Percentiles rank a stretch among this genome's conserved stretches.
Conservation (phyloP, 495 filamentous ascomycete genomes). For the Astrothelium macrocarpum region DNA sequence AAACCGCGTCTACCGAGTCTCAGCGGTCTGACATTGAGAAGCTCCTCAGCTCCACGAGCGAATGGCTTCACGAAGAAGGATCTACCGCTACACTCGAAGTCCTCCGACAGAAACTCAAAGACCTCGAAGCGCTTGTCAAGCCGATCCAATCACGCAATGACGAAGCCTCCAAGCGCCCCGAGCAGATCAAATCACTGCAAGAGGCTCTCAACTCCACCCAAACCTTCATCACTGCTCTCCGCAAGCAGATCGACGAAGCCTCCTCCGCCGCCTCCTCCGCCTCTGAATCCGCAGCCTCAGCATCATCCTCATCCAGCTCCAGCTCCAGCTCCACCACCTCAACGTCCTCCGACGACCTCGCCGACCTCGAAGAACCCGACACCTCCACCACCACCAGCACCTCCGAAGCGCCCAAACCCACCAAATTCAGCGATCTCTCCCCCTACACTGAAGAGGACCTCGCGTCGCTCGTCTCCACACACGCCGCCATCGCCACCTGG, state of each 20-base stretch:
- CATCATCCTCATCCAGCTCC: constrained; percentile 28
- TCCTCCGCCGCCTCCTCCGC: constrained; percentile 41
- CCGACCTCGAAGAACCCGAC: constrained; percentile 51
- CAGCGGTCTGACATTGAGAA: constrained; percentile 53
- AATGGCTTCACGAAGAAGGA: constrained; percentile 88
- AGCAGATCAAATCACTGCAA: constrained; percentile 51
- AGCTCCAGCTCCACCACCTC: constrained; percentile 36
- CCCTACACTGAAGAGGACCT: constrained; percentile 58
- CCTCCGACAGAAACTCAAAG: constrained; percentile 63
- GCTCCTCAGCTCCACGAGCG: constrained; percentile 56
- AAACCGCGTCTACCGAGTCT: constrained; percentile 53
- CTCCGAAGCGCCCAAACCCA: constrained; percentile 29
- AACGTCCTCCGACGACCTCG: constrained; percentile 41
- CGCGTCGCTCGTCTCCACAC: constrained; percentile 40
- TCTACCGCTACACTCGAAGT: constrained; percentile 60
- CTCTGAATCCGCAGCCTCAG: constrained; percentile 31
- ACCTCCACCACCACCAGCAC: constrained; percentile 33
- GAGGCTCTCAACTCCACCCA: constrained; percentile 51
- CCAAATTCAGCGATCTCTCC: constrained; percentile 38
- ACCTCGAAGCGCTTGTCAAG: constrained; percentile 57
- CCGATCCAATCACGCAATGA: constrained; percentile 59
- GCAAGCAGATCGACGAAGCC: constrained; percentile 33
- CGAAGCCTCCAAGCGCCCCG: constrained; percentile 57
- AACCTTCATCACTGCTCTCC: constrained; percentile 46
- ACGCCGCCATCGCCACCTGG: constrained; percentile 48